Evolutionary conservation across 78 protist genomes (phyloP), one percentile per base, ranked within the genome.

Genomic region (Dictyostelium intermedium): DNA sequence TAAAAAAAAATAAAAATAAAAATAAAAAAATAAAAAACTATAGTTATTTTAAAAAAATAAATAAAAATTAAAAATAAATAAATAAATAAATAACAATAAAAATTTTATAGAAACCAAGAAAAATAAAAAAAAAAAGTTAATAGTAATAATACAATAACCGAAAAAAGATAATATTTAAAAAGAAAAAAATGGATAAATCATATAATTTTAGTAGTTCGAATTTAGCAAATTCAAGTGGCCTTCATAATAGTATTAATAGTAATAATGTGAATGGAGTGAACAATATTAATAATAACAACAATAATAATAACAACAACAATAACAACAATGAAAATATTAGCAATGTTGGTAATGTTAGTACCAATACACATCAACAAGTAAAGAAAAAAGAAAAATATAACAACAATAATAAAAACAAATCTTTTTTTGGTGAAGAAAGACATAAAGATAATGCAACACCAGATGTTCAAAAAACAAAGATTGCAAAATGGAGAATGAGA

Each of bases 401-500:
- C 45, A 27, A 72, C 20, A 73, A 34, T 73, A 78, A 41, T 41
- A 79, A 87, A 63, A 61, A 70, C 30, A 78, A 78, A 80, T 10
- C 82, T 23, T 89, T 56, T 69, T 89, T 84, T 37, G 56, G 16
- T 20, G 96, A 92, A 32, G 91, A 84, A 66, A 61, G 96, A 74
- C 96, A 92, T 41, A 72, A 70, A 73, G 92, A 82, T 25, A 92
- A 92, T 74, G 96, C 96, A 45, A 84, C 91, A 35, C 96, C 96
- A n/a, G 91, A 84, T 41, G 13, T 76, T 37, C 84, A 72, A 82
- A 84, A 72, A 30, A 83, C 91, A 10, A 92, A 92, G 34, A 92
- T 92, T 43, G 91, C 91, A 56, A 92, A 94, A 72, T 94, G 96
- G 96, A 86, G 96, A 82, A 94, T 94, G 96, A 94, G 91, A 82